Conservation (phyloP, 257 asterid genomes). For the Misopates orontium region DNA sequence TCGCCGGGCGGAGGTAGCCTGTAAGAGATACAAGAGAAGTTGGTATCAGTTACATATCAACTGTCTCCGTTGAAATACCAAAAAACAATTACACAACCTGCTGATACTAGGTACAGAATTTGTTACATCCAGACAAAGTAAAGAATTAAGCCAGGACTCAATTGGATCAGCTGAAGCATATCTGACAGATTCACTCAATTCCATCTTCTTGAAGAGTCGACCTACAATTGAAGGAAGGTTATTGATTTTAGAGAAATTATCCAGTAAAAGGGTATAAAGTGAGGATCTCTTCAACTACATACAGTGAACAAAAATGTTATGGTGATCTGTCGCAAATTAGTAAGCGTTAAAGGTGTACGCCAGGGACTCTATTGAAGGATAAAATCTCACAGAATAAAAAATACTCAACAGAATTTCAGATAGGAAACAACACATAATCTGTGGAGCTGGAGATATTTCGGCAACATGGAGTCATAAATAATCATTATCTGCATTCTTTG, state of each 20-base stretch:
- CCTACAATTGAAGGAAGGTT: constrained; percentile 51
- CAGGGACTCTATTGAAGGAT: neutral
- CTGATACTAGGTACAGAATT: constrained; percentile 66
- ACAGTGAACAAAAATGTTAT: neutral
- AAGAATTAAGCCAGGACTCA: constrained; percentile 82
- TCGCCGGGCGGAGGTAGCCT: constrained; percentile 77
- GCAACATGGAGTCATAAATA: neutral
- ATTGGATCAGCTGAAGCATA: constrained; percentile 93
- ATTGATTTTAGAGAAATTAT: constrained; percentile 17
- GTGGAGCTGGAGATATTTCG: constrained; percentile 9
- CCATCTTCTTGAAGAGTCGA: constrained; percentile 82
- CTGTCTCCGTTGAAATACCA: constrained; percentile 12
- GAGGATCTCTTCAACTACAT: constrained; percentile 7
- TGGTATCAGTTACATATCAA: constrained; percentile 11
- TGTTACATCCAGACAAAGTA: constrained; percentile 87
- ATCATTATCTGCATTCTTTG: constrained; percentile 5
- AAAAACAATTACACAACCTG: constrained; percentile 43
- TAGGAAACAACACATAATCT: neutral
- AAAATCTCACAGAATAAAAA: constrained; percentile 14
- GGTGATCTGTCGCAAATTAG: constrained; percentile 3
- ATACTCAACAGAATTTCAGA: neutral
- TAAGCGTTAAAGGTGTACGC: neutral
- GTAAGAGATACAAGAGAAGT: constrained; percentile 27
- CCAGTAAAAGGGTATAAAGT: constrained; percentile 17
- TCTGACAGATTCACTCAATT: constrained; percentile 90